Evolutionary conservation across 306 rosid genomes (phyloP).

Genomic region (Hippophae rhamnoides): DNA sequence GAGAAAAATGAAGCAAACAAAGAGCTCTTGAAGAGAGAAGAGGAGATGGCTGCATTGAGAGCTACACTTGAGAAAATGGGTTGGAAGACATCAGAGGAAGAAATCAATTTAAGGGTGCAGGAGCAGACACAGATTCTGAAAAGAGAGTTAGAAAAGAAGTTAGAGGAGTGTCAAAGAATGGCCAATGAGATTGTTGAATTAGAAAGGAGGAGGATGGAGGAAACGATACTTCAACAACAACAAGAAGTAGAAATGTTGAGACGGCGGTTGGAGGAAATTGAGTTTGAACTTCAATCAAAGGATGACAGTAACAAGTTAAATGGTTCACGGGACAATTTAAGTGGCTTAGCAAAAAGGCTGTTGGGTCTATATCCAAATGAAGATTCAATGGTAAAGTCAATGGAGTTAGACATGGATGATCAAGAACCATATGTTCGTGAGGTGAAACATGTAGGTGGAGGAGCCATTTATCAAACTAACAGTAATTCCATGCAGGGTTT

Average conservation of each 20-base stretch:
- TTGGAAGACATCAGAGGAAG: constrained; percentile 54
- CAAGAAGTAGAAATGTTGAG: constrained; percentile 83
- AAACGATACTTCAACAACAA: constrained; percentile 73
- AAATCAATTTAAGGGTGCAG: constrained; percentile 66
- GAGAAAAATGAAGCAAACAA: constrained; percentile 76
- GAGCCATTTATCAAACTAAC: constrained; percentile 25
- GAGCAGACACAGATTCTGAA: constrained; percentile 54
- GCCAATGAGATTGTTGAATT: constrained; percentile 76
- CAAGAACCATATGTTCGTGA: constrained; percentile 54
- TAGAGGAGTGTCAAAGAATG: constrained; percentile 87
- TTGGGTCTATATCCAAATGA: constrained; percentile 62
- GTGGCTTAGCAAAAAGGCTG: constrained; percentile 56
- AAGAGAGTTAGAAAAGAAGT: constrained; percentile 71
- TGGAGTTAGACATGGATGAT: constrained; percentile 98
- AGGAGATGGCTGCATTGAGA: constrained; percentile 62
- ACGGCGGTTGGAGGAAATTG: constrained; percentile 78
- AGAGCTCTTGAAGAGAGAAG: constrained; percentile 73
- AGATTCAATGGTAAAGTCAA: constrained; percentile 82
- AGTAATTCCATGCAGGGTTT: constrained; percentile 27
- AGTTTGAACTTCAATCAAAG: constrained; percentile 45
- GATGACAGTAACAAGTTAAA: constrained; percentile 28
- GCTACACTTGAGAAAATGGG: constrained; percentile 44
- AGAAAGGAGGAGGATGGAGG: constrained; percentile 95
- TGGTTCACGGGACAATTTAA: constrained; percentile 40
- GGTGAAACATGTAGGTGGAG: constrained; percentile 40